A percentile compares a stretch with the other conserved stretches of the same genome.
Conservation (phyloP, 2,329 filamentous ascomycete species). For the Aspergillus sp. region DNA sequence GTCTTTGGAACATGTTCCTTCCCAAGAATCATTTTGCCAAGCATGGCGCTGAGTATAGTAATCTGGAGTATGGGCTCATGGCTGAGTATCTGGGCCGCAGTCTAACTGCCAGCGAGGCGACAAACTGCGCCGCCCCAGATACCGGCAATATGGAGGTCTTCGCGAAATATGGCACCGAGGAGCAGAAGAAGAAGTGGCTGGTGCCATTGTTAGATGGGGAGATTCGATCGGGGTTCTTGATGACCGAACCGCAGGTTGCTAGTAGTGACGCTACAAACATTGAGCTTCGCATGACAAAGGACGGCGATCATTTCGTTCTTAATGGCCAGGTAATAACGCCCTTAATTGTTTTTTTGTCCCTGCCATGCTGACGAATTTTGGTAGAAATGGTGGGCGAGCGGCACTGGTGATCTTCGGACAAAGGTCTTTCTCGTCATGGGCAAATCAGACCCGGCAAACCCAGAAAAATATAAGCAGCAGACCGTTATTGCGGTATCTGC, state of each 20-base stretch:
- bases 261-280: conserved; percentile 94
- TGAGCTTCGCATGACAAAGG: conserved; percentile 73
- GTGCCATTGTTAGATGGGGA: conserved; percentile 76
- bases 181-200: conserved; percentile 82
- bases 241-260: conserved; percentile 89
- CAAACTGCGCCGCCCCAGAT: conserved; percentile 87
- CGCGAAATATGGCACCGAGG: conserved; percentile 84
- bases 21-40: conserved; percentile 86
- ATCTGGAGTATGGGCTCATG: conserved; percentile 97
- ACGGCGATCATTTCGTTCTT: conserved; percentile 85
- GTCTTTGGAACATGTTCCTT: conserved; percentile 98
- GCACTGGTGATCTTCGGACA: conserved; percentile 89
- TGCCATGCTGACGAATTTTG: background rate
- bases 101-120: conserved; percentile 67
- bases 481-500: conserved; percentile 88
- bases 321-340: conserved; percentile 58
- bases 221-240: conserved; percentile 86
- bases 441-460: conserved; percentile 76
- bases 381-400: conserved; percentile 98
- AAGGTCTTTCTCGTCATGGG: conserved; percentile 95
- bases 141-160: conserved; percentile 96
- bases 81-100: conserved; percentile 95
- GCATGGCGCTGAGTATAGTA: conserved; percentile 89
- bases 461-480: conserved; percentile 82
- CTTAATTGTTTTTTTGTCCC: background rate